These are phyloP conservation scores for Globisporangium spinosum DNA, from an alignment of 352 stramenopile genomes.

Conservation along the genomic window DNA sequence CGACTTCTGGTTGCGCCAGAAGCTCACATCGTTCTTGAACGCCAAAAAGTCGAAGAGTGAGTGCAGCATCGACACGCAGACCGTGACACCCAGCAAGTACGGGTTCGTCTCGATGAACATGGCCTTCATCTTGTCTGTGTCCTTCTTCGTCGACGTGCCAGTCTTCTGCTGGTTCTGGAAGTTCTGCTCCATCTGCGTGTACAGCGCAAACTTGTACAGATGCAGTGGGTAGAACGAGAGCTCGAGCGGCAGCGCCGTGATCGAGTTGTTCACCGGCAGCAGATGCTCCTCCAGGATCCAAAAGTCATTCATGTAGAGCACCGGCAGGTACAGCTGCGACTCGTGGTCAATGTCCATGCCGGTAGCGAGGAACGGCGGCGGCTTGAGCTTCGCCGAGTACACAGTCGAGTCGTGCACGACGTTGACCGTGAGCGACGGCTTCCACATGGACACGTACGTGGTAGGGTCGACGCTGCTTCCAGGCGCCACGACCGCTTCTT, in stretches of 20 bases:
- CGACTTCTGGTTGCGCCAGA: constrained; percentile 98
- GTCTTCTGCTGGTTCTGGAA: constrained; percentile 91
- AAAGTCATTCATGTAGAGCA: constrained; percentile 93
- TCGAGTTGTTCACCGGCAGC: constrained; percentile 86
- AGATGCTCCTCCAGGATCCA: constrained; percentile 90
- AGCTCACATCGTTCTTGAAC: constrained; percentile 98
- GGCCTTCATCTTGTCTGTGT: constrained; percentile 92
- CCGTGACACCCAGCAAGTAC: constrained; percentile 93
- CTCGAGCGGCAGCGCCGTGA: constrained; percentile 75
- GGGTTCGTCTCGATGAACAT: constrained; percentile 98
- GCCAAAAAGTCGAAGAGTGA: constrained; percentile 98
- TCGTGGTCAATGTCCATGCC: constrained; percentile 60
- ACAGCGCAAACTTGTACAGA: constrained; percentile 91
- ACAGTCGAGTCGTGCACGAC: constrained; percentile 67
- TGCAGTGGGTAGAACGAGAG: constrained; percentile 84
- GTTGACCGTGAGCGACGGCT: constrained; percentile 65
- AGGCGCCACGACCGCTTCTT: not conserved
- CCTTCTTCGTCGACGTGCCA: constrained; percentile 85
- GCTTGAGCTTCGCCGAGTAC: constrained; percentile 49
- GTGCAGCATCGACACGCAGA: constrained; percentile 95
- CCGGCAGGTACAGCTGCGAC: constrained; percentile 75
- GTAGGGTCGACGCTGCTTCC: constrained; percentile 25
- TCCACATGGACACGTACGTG: constrained; percentile 80
- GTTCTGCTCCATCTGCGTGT: constrained; percentile 91
- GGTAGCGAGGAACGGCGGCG: constrained; percentile 63